Percentiles rank a stretch among this genome's conserved stretches.
Evolutionary conservation across 1,284 basidiomycete genomes (phyloP).

Genomic region (Cronartium ribicola): DNA sequence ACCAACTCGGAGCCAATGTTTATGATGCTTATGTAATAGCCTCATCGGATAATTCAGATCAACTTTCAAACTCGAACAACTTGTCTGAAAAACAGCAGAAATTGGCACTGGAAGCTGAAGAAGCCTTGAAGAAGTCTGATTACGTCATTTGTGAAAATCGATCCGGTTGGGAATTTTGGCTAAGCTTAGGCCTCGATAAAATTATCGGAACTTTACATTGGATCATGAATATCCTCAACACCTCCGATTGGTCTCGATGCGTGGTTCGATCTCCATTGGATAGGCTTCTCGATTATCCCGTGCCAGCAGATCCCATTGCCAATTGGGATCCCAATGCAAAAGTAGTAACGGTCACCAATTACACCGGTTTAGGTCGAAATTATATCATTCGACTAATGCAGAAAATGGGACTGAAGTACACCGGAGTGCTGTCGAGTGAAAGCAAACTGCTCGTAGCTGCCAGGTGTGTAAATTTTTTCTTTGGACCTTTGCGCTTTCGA

Average conservation of each 20-base stretch:
- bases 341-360: conserved; percentile 33
- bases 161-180: conserved; percentile 38
- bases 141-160: conserved; percentile 22
- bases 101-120: neutral
- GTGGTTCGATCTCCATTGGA: conserved; percentile 25
- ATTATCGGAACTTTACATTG: conserved; percentile 25
- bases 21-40: conserved; percentile 14
- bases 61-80: neutral
- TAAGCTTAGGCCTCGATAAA: conserved; percentile 13
- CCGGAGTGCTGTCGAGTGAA: neutral
- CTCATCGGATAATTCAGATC: neutral
- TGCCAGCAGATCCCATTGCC: conserved; percentile 1
- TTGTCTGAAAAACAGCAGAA: neutral
- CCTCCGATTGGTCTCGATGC: conserved; percentile 1
- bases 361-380: conserved; percentile 12
- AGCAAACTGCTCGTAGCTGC: conserved; percentile 27
- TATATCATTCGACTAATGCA: conserved; percentile 24
- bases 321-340: neutral
- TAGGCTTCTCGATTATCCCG: conserved; percentile 29
- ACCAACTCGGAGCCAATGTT: conserved; percentile 26
- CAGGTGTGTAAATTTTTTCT: conserved; percentile 15
- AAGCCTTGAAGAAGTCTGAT: conserved; percentile 7
- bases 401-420: conserved; percentile 27
- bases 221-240: conserved; percentile 26
- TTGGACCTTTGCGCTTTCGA: neutral